These are phyloP conservation scores for Coemansia sp. DNA, from an alignment of 192 early-diverging fungal genomes.

Conservation along the genomic window DNA sequence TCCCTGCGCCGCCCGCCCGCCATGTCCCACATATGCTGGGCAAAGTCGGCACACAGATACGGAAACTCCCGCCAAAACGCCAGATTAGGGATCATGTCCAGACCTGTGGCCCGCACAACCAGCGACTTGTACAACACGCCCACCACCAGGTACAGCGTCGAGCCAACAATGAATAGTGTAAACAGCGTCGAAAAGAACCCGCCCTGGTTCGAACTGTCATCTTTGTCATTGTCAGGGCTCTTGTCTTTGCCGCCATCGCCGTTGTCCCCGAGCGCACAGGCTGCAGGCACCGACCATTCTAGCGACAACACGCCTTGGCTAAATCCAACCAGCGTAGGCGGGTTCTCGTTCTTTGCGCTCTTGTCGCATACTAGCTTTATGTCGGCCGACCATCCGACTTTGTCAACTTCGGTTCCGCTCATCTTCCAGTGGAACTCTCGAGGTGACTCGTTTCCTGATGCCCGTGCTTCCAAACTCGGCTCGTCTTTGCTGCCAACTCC, in stretches of 20 bases:
- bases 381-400: conserved; percentile 32
- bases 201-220: conserved; percentile 11
- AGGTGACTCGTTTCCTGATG: conserved; percentile 26
- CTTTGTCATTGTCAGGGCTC: conserved; percentile 10
- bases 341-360: conserved; percentile 29
- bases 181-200: conserved; percentile 48
- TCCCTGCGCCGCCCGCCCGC: conserved; percentile 45
- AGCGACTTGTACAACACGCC: conserved; percentile 51
- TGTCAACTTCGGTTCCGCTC: conserved; percentile 32
- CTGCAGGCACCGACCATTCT: conserved; percentile 51
- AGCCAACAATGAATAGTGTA: conserved; percentile 23
- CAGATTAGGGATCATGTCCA: conserved; percentile 52
- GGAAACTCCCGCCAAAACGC: conserved; percentile 54
- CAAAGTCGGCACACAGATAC: conserved; percentile 51
- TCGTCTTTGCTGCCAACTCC: conserved; percentile 19
- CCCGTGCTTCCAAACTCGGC: conserved; percentile 31
- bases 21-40: conserved; percentile 45
- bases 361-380: conserved; percentile 48
- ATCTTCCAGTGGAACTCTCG: conserved; percentile 51
- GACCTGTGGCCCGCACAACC: conserved; percentile 38
- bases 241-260: conserved; percentile 20
- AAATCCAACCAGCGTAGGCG: conserved; percentile 25
- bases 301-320: conserved; percentile 41
- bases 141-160: conserved; percentile 45
- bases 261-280: conserved; percentile 36